Base-by-base conservation (phyloP, 2,329 filamentous ascomycete species). In the Pseudogymnoascus sp. region DNA sequence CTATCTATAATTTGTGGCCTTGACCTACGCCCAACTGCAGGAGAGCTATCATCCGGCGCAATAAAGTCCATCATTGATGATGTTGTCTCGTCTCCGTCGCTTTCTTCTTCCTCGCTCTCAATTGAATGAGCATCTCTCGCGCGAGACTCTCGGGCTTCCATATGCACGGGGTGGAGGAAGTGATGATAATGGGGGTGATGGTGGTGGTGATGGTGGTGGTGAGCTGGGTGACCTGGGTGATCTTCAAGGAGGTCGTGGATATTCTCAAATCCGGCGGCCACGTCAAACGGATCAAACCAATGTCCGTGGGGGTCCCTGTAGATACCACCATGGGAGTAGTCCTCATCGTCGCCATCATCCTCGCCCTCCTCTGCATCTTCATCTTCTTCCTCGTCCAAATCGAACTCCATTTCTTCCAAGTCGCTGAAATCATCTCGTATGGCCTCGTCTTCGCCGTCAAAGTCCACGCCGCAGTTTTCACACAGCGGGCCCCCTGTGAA, bases 401-500 rank as follows among this genome's bases (percentile, higher is more conserved):
- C 72, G 40, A 68, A 71, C 26, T 73, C 72, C 44, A 68, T 61
- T 36, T 76, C 77, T 61, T 74, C 79, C 64, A 75, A 74, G 61
- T 77, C 77, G 62, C 74, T 79, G 67, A 76, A 77, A 60, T 73
- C 74, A 1, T 70, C 72, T 68, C 75, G 71, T 67, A 73, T 72
- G 73, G 69, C 50, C 68, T 73, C 67, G 69, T 74, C 24, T 67
- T 72, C 62, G 72, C 73, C 60, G 71, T 80, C 78, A 21, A 78
- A 74, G 59, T 78, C 76, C 60, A 80, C 82, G 58, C 81, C 78
- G 62, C 86, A 89, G 17, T 77, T 74, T 21, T 69, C 64, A 67
- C 86, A 89, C 3, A 67, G 71, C 66, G 61, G 65, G 4, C 82
- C 82, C 44, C 85, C 83, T 68, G 85, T 83, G 54, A 88, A 75